Conservation (phyloP, 2,329 filamentous ascomycete genomes). For the Penicillium capsulatum region DNA sequence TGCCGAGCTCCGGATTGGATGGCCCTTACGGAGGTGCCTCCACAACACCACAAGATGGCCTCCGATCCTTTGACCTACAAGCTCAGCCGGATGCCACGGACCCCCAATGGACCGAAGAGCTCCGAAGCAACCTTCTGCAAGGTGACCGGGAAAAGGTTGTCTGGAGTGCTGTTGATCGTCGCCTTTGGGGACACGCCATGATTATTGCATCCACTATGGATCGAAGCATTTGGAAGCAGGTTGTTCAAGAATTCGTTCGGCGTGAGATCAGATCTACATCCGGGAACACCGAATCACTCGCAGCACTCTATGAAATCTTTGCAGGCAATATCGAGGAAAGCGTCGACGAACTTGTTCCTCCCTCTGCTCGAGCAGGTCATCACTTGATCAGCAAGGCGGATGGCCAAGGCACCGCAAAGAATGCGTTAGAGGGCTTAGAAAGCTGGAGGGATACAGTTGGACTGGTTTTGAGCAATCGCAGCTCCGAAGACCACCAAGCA, state of each 20-base stretch:
- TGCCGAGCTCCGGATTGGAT: constrained; percentile 32
- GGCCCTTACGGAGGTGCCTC: constrained; percentile 21
- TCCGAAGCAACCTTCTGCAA: constrained; percentile 68
- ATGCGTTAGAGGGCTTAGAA: constrained; percentile 78
- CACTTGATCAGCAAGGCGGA: constrained; percentile 77
- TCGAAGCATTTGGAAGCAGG: constrained; percentile 75
- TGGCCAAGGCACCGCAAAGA: constrained; percentile 58
- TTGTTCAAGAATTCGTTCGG: constrained; percentile 90
- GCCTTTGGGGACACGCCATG: constrained; percentile 95
- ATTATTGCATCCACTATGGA: constrained; percentile 79
- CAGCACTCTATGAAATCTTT: constrained; percentile 87
- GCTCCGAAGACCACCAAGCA: constrained; percentile 69
- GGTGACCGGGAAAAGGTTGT: constrained; percentile 88
- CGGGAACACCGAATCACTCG: constrained; percentile 78
- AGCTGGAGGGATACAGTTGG: constrained; percentile 90
- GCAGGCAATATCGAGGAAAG: constrained; percentile 93
- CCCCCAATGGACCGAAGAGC: constrained; percentile 62
- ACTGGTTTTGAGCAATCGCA: constrained; percentile 83
- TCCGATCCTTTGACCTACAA: constrained; percentile 32
- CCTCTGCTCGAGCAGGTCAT: constrained; percentile 84
- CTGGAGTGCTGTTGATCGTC: constrained; percentile 88
- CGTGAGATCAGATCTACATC: constrained; percentile 84
- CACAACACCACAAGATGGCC: constrained; percentile 32
- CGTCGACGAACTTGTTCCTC: constrained; percentile 89
- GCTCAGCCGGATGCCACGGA: constrained; percentile 65